phyloP scores from a whole-genome alignment of 2,329 filamentous ascomycete species.

The Fusarium concolor region DNA sequence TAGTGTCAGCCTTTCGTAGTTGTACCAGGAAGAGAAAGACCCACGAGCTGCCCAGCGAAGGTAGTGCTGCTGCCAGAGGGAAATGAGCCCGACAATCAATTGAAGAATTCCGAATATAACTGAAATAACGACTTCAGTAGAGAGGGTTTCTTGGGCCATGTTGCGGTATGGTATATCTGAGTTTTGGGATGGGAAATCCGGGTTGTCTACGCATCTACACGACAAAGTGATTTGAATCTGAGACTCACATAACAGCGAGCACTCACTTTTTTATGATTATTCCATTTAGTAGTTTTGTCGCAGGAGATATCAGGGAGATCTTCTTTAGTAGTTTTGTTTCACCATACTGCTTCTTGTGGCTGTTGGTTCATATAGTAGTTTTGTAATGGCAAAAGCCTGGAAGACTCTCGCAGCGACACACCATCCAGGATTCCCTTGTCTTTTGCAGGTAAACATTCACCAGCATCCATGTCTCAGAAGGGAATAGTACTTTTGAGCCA shows the following conservation, averaged over 20 bases:
- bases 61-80: slow-evolving; percentile 4
- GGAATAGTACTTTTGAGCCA: background rate
- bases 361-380: background rate
- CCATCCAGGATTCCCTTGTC: too few species aligned
- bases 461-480: background rate
- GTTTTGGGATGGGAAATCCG: background rate
- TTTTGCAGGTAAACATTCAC: background rate
- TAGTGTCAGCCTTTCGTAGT: fast-evolving
- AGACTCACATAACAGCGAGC: background rate
- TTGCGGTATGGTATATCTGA: background rate
- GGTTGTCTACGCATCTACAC: background rate
- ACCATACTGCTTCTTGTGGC: background rate
- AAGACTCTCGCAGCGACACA: too few species aligned
- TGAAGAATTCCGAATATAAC: slow-evolving; percentile 7
- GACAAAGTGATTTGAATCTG: too few species aligned
- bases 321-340: background rate
- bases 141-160: background rate
- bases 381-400: background rate
- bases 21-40: fast-evolving
- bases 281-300: background rate
- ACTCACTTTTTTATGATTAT: background rate
- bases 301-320: background rate
- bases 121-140: background rate
- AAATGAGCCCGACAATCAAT: background rate
- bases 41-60: background rate